Conservation (phyloP, 2,329 filamentous ascomycete species). For the Xenoacremonium recifei region DNA sequence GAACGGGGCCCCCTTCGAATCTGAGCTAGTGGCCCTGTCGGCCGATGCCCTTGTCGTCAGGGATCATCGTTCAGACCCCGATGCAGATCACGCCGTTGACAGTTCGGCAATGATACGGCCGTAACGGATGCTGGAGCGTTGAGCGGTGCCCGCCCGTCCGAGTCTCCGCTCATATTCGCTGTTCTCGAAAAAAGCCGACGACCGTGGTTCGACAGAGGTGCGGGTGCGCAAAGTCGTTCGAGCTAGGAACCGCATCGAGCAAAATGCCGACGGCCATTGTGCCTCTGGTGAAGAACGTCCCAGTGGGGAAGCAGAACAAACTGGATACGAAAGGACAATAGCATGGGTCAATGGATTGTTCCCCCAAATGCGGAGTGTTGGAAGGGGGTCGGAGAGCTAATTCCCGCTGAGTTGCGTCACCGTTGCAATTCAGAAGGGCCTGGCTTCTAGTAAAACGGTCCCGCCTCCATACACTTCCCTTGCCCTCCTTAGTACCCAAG, state of each 20-base stretch:
- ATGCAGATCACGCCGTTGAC: conserved; percentile 31
- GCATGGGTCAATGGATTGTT: conserved; percentile 10
- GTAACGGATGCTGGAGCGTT: conserved; percentile 11
- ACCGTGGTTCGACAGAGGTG: neutral
- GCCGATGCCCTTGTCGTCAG: conserved; percentile 20
- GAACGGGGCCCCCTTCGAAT: conserved; percentile 19
- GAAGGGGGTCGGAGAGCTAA: conserved; percentile 6
- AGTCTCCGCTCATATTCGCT: conserved; percentile 7
- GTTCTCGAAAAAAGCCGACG: neutral
- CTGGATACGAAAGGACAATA: conserved; percentile 7
- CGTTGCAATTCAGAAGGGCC: too few species aligned
- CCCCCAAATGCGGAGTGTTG: conserved; percentile 12
- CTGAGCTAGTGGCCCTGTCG: conserved; percentile 23
- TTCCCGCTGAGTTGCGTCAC: too few species aligned
- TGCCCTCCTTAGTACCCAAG: too few species aligned
- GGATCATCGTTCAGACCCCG: conserved; percentile 26
- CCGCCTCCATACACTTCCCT: too few species aligned
- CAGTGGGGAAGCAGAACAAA: conserved; percentile 9
- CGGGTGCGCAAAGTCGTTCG: too few species aligned
- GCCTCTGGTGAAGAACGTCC: neutral
- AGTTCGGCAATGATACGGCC: conserved; percentile 23
- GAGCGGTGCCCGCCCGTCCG: conserved; percentile 8
- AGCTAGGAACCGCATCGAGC: too few species aligned
- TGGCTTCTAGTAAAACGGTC: too few species aligned
- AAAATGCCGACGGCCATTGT: too few species aligned